These are phyloP conservation scores for Xylaria castorea DNA, from an alignment of 495 filamentous ascomycete genomes.

Conservation along the genomic window DNA sequence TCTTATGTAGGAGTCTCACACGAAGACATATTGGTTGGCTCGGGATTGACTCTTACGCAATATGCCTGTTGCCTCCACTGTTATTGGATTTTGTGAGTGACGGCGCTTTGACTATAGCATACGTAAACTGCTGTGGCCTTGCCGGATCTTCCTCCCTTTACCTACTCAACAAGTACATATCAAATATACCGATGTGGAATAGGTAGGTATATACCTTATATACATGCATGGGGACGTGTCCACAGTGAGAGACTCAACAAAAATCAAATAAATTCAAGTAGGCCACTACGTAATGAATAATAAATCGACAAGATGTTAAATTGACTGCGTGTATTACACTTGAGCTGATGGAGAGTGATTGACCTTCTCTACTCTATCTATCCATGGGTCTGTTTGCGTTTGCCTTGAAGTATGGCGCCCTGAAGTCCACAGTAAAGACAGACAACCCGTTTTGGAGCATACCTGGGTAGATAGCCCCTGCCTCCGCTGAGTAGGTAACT, in stretches of 20 bases:
- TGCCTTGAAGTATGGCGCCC: constrained; percentile 8
- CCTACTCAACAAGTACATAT: not conserved
- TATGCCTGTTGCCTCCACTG: constrained; percentile 13
- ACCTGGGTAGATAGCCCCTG: not conserved
- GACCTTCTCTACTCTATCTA: constrained; percentile 11
- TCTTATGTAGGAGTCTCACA: not conserved
- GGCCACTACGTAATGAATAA: not conserved
- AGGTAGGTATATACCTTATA: not conserved
- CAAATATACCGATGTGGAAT: not conserved
- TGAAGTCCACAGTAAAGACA: not conserved
- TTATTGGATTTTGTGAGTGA: not conserved
- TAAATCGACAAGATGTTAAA: not conserved
- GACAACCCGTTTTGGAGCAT: not conserved
- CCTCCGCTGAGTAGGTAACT: not conserved
- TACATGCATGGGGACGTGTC: not conserved
- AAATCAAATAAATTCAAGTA: not conserved
- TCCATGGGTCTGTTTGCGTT: not conserved
- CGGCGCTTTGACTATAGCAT: not conserved
- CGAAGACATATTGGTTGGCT: not conserved
- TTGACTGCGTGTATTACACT: constrained; percentile 10
- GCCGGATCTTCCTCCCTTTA: not conserved
- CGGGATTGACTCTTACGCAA: constrained; percentile 10
- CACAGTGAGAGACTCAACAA: not conserved
- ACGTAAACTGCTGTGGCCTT: not conserved
- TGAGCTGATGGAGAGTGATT: not conserved